Evolutionary conservation across 176 grass and related monocot genomes (phyloP).

Genomic region (Carex kokanica): DNA sequence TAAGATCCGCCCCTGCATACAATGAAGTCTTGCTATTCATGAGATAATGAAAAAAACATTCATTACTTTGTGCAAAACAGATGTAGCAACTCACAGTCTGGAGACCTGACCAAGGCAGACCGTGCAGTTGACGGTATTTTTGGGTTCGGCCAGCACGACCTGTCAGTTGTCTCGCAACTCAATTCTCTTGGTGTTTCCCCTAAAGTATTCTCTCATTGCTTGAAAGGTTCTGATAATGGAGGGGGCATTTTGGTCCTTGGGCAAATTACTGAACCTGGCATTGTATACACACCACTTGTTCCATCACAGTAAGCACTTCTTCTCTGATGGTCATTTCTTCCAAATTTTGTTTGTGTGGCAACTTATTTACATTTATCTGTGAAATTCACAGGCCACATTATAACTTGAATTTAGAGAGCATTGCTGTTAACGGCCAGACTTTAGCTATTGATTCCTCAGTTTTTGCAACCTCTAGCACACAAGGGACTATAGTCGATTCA

Average conservation of each 20-base stretch:
- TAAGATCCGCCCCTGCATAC: too few species aligned
- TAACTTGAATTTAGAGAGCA: conserved; percentile 88
- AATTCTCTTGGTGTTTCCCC: conserved; percentile 62
- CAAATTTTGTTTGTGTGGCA: neutral
- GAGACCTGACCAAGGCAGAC: conserved; percentile 86
- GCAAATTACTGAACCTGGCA: conserved; percentile 76
- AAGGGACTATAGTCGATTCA: conserved; percentile 96
- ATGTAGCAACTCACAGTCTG: conserved; percentile 84
- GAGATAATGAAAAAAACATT: neutral
- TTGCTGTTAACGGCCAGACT: conserved; percentile 84
- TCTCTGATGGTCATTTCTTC: neutral
- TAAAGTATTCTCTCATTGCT: conserved; percentile 90
- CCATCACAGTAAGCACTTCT: conserved; percentile 59
- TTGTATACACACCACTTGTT: conserved; percentile 94
- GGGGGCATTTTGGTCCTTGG: conserved; percentile 95
- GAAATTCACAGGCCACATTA: conserved; percentile 77
- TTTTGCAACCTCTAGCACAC: conserved; percentile 84
- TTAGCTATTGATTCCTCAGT: conserved; percentile 66
- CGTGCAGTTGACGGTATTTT: conserved; percentile 94
- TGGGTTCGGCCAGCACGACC: conserved; percentile 78
- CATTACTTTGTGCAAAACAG: conserved; percentile 30
- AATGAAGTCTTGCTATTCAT: neutral
- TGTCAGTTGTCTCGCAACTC: conserved; percentile 88
- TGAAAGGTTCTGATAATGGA: conserved; percentile 87
- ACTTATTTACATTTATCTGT: conserved; percentile 12